phyloP scores from a whole-genome alignment of 192 early-diverging fungal species.

The Dissophora globulifera region DNA sequence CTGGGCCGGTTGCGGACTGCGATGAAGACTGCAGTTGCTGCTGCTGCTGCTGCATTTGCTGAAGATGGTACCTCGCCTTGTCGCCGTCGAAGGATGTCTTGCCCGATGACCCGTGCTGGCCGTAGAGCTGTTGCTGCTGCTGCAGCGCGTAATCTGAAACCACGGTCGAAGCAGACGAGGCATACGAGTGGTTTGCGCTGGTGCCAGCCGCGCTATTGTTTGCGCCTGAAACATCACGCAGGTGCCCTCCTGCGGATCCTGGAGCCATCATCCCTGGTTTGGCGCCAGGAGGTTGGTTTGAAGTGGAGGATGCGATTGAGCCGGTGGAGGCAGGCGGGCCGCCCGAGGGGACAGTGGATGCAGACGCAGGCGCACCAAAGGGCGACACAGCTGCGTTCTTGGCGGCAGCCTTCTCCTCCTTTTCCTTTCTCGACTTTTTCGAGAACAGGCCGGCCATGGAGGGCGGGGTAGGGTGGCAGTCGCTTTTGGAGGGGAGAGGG shows the following conservation, averaged over 20 bases:
- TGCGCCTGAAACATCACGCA: slow-evolving; percentile 33
- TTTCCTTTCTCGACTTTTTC: slow-evolving; percentile 50
- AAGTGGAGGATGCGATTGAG: slow-evolving; percentile 12
- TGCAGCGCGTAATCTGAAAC: slow-evolving; percentile 5
- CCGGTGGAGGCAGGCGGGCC: slow-evolving; percentile 3
- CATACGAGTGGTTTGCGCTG: background rate
- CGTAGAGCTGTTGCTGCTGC: slow-evolving; percentile 15
- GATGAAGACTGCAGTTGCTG: slow-evolving; percentile 8
- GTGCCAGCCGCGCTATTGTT: slow-evolving; percentile 29
- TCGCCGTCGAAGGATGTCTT: slow-evolving; percentile 26
- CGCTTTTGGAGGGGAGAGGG: background rate
- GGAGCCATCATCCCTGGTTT: background rate
- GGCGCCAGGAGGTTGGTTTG: background rate
- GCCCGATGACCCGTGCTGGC: background rate
- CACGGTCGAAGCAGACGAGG: slow-evolving; percentile 9
- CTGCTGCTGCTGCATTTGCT: slow-evolving; percentile 20
- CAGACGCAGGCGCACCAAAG: background rate
- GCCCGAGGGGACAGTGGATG: background rate
- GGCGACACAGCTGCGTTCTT: slow-evolving; percentile 19
- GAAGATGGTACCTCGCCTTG: slow-evolving; percentile 23
- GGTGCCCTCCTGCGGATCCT: background rate
- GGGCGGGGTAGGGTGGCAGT: background rate
- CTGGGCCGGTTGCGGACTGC: background rate
- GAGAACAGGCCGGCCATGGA: slow-evolving; percentile 49
- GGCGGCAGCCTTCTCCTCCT: slow-evolving; percentile 48